These are phyloP conservation scores for Lentinus polychrous DNA, from an alignment of 1,284 basidiomycete species.

Conservation along the genomic window DNA sequence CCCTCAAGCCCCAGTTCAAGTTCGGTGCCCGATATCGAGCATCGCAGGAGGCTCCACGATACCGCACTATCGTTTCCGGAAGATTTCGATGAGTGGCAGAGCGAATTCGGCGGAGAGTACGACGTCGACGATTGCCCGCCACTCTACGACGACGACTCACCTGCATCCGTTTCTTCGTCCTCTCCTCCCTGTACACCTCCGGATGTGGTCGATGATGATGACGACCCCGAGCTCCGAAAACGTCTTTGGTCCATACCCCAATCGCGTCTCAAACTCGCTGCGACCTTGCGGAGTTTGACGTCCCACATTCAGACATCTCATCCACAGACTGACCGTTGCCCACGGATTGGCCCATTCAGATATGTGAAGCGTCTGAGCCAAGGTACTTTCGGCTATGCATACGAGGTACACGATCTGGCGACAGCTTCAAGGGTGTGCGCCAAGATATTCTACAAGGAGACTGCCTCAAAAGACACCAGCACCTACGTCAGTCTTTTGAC, in stretches of 20 bases:
- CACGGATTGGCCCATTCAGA: slow-evolving; percentile 22
- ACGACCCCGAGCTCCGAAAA: not conserved
- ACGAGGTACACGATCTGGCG: slow-evolving; percentile 19
- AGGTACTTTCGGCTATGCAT: slow-evolving; percentile 23
- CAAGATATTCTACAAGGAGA: slow-evolving; percentile 18
- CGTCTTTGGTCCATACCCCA: not conserved
- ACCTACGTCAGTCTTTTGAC: slow-evolving; percentile 13
- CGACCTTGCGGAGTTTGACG: not conserved
- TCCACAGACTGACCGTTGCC: not conserved
- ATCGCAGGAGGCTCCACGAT: too few relatives aligned
- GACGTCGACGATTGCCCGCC: too few relatives aligned
- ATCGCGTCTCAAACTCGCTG: not conserved
- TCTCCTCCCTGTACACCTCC: not conserved
- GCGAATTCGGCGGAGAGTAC: too few relatives aligned
- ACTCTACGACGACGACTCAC: too few relatives aligned
- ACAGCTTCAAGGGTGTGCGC: slow-evolving; percentile 18
- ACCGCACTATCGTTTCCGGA: too few relatives aligned
- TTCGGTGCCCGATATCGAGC: too few relatives aligned
- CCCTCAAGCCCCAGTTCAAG: too few relatives aligned
- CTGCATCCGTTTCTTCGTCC: not conserved
- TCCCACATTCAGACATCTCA: not conserved
- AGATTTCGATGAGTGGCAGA: too few relatives aligned
- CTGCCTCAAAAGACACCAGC: slow-evolving; percentile 7
- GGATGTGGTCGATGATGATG: not conserved
- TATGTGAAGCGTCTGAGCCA: slow-evolving; percentile 19